Evolutionary conservation across 768 basidiomycete species (phyloP).

Genomic region (Paxillus involutus): DNA sequence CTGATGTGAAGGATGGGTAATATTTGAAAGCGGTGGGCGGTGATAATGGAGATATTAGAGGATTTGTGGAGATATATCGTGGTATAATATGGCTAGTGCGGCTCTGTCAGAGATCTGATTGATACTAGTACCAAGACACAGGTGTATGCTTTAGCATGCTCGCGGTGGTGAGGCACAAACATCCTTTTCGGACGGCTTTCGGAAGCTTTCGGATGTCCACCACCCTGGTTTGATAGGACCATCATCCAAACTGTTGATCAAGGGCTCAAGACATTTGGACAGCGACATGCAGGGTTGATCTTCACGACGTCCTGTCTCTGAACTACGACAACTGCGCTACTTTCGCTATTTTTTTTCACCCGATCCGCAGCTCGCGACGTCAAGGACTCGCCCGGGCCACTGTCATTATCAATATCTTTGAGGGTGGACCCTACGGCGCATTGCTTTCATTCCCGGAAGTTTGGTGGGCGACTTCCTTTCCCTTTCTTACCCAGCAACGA

Average conservation of each 20-base stretch:
- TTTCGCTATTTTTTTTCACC: neutral
- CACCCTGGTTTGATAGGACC: no score
- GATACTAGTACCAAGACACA: neutral
- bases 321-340: neutral
- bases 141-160: neutral
- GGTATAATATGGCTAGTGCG: neutral
- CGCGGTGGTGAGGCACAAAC: neutral
- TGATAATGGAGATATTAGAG: neutral
- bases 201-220: neutral
- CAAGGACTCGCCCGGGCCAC: neutral
- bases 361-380: no score
- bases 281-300: no score
- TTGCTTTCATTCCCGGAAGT: neutral
- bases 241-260: no score
- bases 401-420: neutral
- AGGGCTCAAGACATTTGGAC: no score
- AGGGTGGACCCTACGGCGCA: no score
- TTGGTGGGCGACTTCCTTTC: neutral
- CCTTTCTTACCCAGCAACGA: neutral
- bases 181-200: neutral
- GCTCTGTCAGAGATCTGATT: neutral
- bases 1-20: no score
- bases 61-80: neutral
- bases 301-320: neutral
- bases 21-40: neutral